A percentile compares a stretch with the other conserved stretches of the same genome.
These are phyloP conservation scores for Toxoplasma gondii DNA, from an alignment of 169 alveolate genomes.

Conservation along the genomic window DNA sequence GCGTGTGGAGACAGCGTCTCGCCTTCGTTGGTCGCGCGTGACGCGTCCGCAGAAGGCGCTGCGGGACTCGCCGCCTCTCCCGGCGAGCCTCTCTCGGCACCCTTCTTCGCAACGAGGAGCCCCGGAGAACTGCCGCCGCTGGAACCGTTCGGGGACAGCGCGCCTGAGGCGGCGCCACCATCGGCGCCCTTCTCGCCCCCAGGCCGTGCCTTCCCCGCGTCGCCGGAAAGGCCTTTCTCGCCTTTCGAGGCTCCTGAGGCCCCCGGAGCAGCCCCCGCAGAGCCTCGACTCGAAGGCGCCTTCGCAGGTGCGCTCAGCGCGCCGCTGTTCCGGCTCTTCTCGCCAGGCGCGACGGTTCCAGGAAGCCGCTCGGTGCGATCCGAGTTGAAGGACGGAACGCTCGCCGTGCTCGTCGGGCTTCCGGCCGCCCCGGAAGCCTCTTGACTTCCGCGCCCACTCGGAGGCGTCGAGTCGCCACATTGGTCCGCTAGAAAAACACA, in stretches of 20 bases:
- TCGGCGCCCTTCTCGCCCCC: neutral
- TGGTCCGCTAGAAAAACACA: neutral
- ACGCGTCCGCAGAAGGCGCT: too few relatives aligned
- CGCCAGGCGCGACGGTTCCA: neutral
- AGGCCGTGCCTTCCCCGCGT: neutral
- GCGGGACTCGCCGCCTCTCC: neutral
- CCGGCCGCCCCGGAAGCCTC: neutral
- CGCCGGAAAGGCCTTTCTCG: neutral
- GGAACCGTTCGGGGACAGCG: too few relatives aligned
- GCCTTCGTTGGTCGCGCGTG: neutral
- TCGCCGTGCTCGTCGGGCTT: neutral
- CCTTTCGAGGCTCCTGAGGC: neutral
- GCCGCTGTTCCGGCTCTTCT: neutral
- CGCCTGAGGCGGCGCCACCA: neutral
- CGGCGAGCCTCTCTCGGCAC: neutral
- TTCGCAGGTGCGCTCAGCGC: neutral
- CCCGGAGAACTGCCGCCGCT: too few relatives aligned
- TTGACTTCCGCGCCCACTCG: neutral
- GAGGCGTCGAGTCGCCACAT: conserved; percentile 8
- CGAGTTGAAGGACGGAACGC: neutral
- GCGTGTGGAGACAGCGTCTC: neutral
- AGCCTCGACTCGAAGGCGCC: neutral
- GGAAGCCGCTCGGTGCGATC: neutral
- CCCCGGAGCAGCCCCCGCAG: neutral
- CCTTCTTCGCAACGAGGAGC: neutral